Percentiles rank a stretch among this genome's conserved stretches.
Evolutionary conservation across 2,329 filamentous ascomycete species (phyloP).

Genomic region (Fusarium brachygibbosum): DNA sequence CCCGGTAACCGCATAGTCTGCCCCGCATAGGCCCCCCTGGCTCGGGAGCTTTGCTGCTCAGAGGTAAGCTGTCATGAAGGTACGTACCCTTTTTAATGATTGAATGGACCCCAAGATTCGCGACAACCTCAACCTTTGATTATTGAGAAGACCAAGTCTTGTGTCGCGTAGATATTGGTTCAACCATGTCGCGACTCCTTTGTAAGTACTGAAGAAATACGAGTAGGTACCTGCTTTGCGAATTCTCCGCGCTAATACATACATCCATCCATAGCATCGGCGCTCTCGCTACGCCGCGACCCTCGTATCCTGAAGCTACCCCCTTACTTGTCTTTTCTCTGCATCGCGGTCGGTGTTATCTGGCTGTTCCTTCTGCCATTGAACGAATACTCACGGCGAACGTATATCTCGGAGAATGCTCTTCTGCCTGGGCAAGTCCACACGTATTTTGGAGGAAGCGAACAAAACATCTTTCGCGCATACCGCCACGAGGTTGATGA

Average conservation of each 20-base stretch:
- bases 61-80: slow-evolving; percentile 40
- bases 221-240: neutral
- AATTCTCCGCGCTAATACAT: slow-evolving; percentile 23
- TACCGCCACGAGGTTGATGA: slow-evolving; percentile 86
- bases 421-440: slow-evolving; percentile 96
- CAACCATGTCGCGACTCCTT: slow-evolving; percentile 66
- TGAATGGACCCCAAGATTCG: slow-evolving; percentile 18
- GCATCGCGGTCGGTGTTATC: slow-evolving; percentile 84
- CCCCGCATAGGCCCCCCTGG: slow-evolving; percentile 43
- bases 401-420: slow-evolving; percentile 98
- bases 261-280: slow-evolving; percentile 62
- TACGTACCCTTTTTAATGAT: slow-evolving; percentile 43
- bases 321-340: slow-evolving; percentile 87
- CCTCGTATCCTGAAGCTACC: slow-evolving; percentile 86
- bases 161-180: slow-evolving; percentile 25
- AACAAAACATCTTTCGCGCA: slow-evolving; percentile 93
- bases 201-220: slow-evolving; percentile 57
- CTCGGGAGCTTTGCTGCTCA: slow-evolving; percentile 16
- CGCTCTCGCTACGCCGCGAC: slow-evolving; percentile 81
- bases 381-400: slow-evolving; percentile 89
- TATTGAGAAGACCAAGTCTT: slow-evolving; percentile 24
- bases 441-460: slow-evolving; percentile 96
- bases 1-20: slow-evolving; percentile 32
- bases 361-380: slow-evolving; percentile 94
- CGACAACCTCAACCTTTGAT: slow-evolving; percentile 29